A percentile compares a stretch with the other conserved stretches of the same genome.
phyloP scores from a whole-genome alignment of 2,329 filamentous ascomycete genomes.

The Botrytis fabae region DNA sequence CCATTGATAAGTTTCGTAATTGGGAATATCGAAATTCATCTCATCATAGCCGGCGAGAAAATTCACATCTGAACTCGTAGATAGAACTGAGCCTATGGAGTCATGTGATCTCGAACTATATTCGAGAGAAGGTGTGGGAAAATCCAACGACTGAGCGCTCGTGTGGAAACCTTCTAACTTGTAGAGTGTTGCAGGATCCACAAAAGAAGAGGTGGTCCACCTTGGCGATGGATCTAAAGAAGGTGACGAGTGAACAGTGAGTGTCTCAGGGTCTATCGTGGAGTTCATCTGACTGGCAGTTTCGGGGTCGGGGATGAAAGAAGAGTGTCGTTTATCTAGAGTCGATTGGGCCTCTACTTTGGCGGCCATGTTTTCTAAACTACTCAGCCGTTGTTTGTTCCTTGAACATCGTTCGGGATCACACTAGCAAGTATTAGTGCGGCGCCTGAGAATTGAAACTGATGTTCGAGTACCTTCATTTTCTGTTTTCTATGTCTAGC shows the following conservation, averaged over 20 bases:
- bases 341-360: slow-evolving; percentile 8
- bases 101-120: slow-evolving; percentile 23
- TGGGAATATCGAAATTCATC: slow-evolving; percentile 15
- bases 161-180: slow-evolving; percentile 22
- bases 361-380: slow-evolving; percentile 17
- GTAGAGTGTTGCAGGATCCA: slow-evolving; percentile 19
- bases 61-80: slow-evolving; percentile 16
- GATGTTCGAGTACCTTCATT: slow-evolving; percentile 26
- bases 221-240: slow-evolving; percentile 2
- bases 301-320: slow-evolving; percentile 15
- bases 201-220: slow-evolving; percentile 16
- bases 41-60: slow-evolving; percentile 18
- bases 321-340: slow-evolving; percentile 16
- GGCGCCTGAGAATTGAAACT: background rate
- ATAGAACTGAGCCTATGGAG: slow-evolving; percentile 19
- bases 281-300: slow-evolving; percentile 6
- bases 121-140: slow-evolving; percentile 20
- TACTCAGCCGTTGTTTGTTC: slow-evolving; percentile 22
- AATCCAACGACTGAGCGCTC: slow-evolving; percentile 18
- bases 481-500: slow-evolving; percentile 27
- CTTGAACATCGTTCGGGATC: slow-evolving; percentile 23
- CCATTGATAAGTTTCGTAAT: slow-evolving; percentile 15
- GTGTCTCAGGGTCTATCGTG: slow-evolving; percentile 2
- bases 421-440: slow-evolving; percentile 17
- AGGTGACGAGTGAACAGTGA: slow-evolving; percentile 8